Percentiles rank a stretch among this genome's conserved stretches.
Conservation (phyloP, 306 rosid genomes). For the Fragaria ananassa region DNA sequence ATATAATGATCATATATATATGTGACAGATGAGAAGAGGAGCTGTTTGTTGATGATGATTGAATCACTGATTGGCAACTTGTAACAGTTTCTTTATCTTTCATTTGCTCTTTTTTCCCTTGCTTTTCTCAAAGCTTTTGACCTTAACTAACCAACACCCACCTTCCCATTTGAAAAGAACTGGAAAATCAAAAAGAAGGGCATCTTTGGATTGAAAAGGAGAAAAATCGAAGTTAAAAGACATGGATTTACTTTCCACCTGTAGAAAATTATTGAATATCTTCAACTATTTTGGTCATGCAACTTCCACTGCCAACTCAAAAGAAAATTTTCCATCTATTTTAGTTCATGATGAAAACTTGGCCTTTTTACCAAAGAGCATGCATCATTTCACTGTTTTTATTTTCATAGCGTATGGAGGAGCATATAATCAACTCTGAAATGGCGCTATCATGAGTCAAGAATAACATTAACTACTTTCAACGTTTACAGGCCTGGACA, state of each 20-base stretch:
- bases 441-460: conserved; percentile 2
- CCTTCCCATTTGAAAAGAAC: background rate
- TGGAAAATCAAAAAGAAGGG: background rate
- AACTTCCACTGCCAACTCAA: background rate
- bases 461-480: background rate
- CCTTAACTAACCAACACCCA: background rate
- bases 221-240: background rate
- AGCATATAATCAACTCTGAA: conserved; percentile 4
- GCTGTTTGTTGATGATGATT: conserved; percentile 18
- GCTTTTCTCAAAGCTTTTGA: background rate
- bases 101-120: background rate
- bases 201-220: background rate
- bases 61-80: background rate
- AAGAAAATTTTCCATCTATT: background rate
- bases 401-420: conserved; percentile 2
- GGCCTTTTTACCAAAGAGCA: background rate
- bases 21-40: conserved; percentile 22
- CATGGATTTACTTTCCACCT: background rate
- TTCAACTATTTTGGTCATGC: background rate
- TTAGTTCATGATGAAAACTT: background rate
- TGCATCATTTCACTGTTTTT: background rate
- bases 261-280: background rate
- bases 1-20: conserved; percentile 20
- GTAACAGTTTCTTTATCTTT: background rate
- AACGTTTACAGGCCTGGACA: background rate